Conservation (phyloP, 1,284 basidiomycete species). For the Apiotrichum porosum region DNA sequence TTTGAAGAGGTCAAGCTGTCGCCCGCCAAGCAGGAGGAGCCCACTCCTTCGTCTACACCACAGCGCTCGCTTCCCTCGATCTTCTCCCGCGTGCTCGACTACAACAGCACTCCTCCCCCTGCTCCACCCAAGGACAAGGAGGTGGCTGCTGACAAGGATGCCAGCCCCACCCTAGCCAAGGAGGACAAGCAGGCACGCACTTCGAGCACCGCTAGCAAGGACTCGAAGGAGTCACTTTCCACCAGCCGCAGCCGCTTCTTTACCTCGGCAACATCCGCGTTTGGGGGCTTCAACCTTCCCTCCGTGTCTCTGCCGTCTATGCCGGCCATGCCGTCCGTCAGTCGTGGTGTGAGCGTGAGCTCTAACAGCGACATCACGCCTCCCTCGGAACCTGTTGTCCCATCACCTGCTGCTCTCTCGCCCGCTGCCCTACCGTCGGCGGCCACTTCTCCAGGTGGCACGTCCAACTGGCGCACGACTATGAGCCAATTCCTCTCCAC, state of each 20-base stretch:
- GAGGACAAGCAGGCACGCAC: neutral
- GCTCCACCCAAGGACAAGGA: neutral
- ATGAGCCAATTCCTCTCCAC: slow-evolving; percentile 29
- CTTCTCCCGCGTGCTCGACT: slow-evolving; percentile 9
- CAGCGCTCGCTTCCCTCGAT: slow-evolving; percentile 4
- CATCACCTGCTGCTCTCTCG: neutral
- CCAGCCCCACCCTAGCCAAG: neutral
- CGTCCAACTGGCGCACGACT: slow-evolving; percentile 28
- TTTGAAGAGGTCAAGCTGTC: neutral
- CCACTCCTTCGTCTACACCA: neutral
- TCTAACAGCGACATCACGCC: no score
- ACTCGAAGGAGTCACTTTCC: neutral
- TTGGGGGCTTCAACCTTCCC: slow-evolving; percentile 8
- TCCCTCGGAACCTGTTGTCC: no score
- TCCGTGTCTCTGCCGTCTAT: slow-evolving; percentile 1
- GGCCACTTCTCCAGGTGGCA: neutral
- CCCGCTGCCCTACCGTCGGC: neutral
- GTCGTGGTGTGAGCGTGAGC: no score
- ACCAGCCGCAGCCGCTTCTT: slow-evolving; percentile 8
- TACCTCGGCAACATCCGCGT: slow-evolving; percentile 8
- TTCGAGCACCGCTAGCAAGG: neutral
- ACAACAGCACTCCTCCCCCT: neutral
- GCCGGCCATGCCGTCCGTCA: no score
- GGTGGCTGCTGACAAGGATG: slow-evolving; percentile 1
- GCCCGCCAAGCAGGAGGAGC: no score